Conservation (phyloP, 2,329 filamentous ascomycete genomes). For the Neoascochyta sp. region DNA sequence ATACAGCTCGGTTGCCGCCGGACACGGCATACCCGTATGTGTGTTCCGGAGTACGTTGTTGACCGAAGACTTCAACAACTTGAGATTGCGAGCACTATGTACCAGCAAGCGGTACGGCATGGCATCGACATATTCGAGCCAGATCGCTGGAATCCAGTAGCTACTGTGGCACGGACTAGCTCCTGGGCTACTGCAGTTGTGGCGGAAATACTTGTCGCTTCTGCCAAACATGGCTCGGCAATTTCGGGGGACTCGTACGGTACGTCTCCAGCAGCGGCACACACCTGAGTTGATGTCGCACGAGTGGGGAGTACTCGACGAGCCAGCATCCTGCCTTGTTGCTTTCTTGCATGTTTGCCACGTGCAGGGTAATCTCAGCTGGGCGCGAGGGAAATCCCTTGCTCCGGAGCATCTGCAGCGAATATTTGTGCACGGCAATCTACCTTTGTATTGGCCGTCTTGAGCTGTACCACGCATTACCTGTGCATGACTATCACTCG, state of each 20-base stretch:
- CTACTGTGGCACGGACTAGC: slow-evolving; percentile 2
- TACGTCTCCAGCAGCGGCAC: slow-evolving; percentile 1
- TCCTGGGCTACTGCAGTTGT: slow-evolving; percentile 3
- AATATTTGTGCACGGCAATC: background rate
- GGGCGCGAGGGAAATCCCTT: background rate
- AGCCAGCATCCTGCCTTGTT: slow-evolving; percentile 1
- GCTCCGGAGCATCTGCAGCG: background rate
- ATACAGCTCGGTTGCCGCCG: background rate
- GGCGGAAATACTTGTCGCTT: slow-evolving; percentile 1
- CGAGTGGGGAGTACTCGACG: slow-evolving; percentile 3
- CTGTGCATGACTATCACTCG: background rate
- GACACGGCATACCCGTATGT: background rate
- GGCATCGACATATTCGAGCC: too few relatives aligned
- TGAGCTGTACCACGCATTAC: background rate
- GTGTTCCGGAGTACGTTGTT: background rate
- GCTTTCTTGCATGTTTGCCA: background rate
- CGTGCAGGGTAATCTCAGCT: background rate
- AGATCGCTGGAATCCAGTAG: too few relatives aligned
- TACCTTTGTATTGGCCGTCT: background rate
- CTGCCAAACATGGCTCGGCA: slow-evolving; percentile 6
- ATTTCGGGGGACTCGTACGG: slow-evolving; percentile 5
- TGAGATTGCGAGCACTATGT: background rate
- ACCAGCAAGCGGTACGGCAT: background rate
- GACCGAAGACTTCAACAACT: slow-evolving; percentile 1
- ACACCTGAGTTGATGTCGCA: slow-evolving; percentile 1